phyloP scores from a whole-genome alignment of 164 flowering plant genomes.

The Nelumbo lutea region DNA sequence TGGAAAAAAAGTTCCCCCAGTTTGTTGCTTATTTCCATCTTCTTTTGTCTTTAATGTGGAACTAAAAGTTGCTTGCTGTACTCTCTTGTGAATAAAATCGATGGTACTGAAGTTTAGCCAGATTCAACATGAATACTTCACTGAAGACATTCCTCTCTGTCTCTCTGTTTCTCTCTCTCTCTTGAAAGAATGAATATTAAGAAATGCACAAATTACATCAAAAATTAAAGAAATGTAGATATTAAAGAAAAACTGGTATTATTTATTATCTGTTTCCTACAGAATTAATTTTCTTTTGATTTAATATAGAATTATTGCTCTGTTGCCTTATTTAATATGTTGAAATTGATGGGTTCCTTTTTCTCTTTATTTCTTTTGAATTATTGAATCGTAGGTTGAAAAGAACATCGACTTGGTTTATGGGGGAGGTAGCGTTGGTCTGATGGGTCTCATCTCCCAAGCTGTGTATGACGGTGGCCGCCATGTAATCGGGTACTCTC shows the following conservation, averaged over 20 bases:
- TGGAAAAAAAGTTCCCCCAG: not conserved
- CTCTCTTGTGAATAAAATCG: no score
- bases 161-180: not conserved
- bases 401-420: conserved; percentile 71
- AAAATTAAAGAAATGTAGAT: no score
- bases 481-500: conserved; percentile 55
- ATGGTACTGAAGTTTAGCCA: no score
- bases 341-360: not conserved
- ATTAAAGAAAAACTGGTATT: no score
- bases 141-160: not conserved
- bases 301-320: not conserved
- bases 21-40: not conserved
- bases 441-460: conserved; percentile 81
- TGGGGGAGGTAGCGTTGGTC: conserved; percentile 74
- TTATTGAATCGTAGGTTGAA: conserved; percentile 39
- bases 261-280: not conserved
- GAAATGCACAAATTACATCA: no score
- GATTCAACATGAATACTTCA: no score
- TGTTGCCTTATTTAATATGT: not conserved
- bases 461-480: conserved; percentile 82
- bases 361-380: not conserved
- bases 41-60: no score
- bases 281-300: no score
- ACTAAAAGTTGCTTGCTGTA: no score
- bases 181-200: no score